These are phyloP conservation scores for Aleurites moluccanus DNA, from an alignment of 441 rosid genomes.

Conservation along the genomic window DNA sequence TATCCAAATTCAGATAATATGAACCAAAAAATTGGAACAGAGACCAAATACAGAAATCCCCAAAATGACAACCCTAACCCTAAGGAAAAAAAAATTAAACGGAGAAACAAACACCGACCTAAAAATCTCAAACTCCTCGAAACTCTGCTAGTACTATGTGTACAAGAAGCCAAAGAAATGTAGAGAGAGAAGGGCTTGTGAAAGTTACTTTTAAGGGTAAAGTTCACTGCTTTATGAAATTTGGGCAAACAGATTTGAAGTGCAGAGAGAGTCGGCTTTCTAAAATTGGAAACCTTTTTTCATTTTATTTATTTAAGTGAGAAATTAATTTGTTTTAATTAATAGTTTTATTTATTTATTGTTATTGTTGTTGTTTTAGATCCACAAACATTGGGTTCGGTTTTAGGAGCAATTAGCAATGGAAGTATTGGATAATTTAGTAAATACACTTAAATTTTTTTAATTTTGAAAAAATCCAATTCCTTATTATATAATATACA, in stretches of 20 bases:
- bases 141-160: slow-evolving; percentile 8
- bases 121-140: slow-evolving; percentile 20
- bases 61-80: slow-evolving; percentile 8
- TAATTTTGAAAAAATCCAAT: too few relatives aligned
- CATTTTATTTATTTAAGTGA: too few relatives aligned
- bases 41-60: slow-evolving; percentile 5
- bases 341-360: too few relatives aligned
- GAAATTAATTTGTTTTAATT: too few relatives aligned
- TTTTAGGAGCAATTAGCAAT: too few relatives aligned
- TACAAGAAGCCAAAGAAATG: slow-evolving; percentile 13
- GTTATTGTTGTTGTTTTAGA: too few relatives aligned
- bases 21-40: slow-evolving; percentile 1
- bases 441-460: too few relatives aligned
- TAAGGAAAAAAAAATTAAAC: not conserved
- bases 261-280: not conserved
- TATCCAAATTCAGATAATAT: slow-evolving; percentile 20
- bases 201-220: slow-evolving; percentile 3
- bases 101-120: slow-evolving; percentile 19
- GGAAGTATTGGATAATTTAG: too few relatives aligned
- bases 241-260: not conserved
- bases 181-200: not conserved
- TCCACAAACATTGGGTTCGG: too few relatives aligned
- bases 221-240: not conserved
- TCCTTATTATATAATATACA: too few relatives aligned
- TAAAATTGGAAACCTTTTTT: not conserved